Evolutionary conservation across 345 rosid genomes (phyloP).

Genomic region (Pistacia vera): DNA sequence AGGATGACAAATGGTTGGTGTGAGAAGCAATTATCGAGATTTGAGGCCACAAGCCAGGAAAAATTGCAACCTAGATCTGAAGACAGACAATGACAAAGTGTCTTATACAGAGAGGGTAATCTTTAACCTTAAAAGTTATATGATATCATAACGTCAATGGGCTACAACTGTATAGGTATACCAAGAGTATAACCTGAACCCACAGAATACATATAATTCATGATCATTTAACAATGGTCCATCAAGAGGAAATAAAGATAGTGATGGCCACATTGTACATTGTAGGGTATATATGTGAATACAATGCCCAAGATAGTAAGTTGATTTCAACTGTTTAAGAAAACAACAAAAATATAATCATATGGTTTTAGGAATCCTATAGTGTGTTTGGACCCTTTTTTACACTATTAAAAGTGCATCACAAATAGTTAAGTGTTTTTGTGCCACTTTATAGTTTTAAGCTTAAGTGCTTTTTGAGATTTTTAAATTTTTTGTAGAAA

Average conservation of each 20-base stretch:
- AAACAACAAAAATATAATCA: neutral
- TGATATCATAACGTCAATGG: neutral
- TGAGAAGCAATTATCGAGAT: neutral
- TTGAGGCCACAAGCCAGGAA: neutral
- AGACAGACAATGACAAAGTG: neutral
- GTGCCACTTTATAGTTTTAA: neutral
- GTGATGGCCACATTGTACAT: neutral
- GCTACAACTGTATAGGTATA: neutral
- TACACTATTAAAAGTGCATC: neutral
- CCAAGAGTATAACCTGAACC: neutral
- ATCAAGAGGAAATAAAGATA: neutral
- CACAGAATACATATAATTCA: too few species aligned
- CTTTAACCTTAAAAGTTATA: neutral
- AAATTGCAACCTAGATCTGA: too few species aligned
- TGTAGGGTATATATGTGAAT: neutral
- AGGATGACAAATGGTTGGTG: neutral
- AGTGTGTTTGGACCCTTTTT: neutral
- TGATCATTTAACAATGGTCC: neutral
- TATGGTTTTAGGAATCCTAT: neutral
- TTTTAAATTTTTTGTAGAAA: too few species aligned
- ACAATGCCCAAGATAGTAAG: too few species aligned
- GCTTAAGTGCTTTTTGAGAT: neutral
- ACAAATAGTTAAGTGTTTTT: neutral
- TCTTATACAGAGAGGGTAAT: neutral
- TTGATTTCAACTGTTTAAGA: neutral